A percentile compares a stretch with the other conserved stretches of the same genome.
Evolutionary conservation across 441 rosid genomes (phyloP).

Genomic region (Sinapis alba): DNA sequence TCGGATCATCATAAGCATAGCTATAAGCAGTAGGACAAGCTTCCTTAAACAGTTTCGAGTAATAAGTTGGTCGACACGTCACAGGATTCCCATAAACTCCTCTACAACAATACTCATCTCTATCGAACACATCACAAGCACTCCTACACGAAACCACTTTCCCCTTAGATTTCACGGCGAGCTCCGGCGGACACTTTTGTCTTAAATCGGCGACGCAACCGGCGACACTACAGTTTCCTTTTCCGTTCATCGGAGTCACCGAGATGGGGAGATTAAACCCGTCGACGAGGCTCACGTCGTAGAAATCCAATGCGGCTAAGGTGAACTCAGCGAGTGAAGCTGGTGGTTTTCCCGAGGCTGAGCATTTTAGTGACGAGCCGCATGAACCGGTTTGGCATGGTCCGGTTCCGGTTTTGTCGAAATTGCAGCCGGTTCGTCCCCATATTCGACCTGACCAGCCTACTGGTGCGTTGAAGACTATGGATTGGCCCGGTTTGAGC

Average conservation of each 20-base stretch:
- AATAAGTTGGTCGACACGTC: constrained; percentile 70
- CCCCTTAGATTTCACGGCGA: constrained; percentile 60
- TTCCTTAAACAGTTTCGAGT: constrained; percentile 78
- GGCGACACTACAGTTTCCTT: constrained; percentile 68
- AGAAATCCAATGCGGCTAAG: constrained; percentile 54
- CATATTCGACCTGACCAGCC: constrained; percentile 92
- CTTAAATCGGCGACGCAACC: constrained; percentile 77
- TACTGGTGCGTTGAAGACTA: constrained; percentile 63
- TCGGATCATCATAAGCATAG: constrained; percentile 94
- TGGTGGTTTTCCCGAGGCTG: constrained; percentile 66
- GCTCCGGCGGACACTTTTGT: constrained; percentile 62
- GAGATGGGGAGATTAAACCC: constrained; percentile 77
- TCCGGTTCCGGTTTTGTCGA: constrained; percentile 70
- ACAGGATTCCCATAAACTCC: constrained; percentile 71
- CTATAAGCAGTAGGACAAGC: constrained; percentile 94
- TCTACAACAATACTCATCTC: constrained; percentile 89
- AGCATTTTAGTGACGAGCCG: constrained; percentile 60
- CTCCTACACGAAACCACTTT: constrained; percentile 79
- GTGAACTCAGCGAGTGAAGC: constrained; percentile 91
- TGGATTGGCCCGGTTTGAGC: constrained; percentile 68
- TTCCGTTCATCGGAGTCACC: constrained; percentile 70
- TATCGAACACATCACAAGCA: constrained; percentile 90
- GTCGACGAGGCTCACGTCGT: constrained; percentile 92
- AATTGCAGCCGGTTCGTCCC: constrained; percentile 85
- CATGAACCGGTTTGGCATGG: constrained; percentile 81